These are phyloP conservation scores for Talaromyces sp. DNA, from an alignment of 2,329 filamentous ascomycete species.

Conservation along the genomic window DNA sequence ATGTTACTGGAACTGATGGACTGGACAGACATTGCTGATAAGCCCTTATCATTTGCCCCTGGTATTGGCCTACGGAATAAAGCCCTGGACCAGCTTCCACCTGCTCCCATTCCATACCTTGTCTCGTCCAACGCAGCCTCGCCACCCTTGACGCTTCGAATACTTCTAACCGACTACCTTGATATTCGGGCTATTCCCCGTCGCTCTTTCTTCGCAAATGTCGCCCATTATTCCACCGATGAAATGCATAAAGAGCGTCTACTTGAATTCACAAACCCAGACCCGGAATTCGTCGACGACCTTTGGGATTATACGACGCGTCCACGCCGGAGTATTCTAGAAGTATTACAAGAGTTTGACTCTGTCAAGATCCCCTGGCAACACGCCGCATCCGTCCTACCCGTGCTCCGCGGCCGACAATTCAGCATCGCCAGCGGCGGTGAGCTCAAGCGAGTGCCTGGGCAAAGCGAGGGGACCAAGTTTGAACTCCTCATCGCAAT, in stretches of 20 bases:
- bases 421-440: constrained; percentile 87
- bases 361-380: constrained; percentile 75
- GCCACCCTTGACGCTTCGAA: constrained; percentile 58
- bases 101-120: constrained; percentile 32
- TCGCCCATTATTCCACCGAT: constrained; percentile 70
- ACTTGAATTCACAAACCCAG: constrained; percentile 66
- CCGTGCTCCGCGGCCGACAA: constrained; percentile 77
- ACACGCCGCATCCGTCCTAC: constrained; percentile 67
- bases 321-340: constrained; percentile 82
- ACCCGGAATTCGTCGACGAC: constrained; percentile 74
- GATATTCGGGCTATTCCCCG: constrained; percentile 88
- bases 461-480: constrained; percentile 43
- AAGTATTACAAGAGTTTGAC: constrained; percentile 86
- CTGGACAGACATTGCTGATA: constrained; percentile 71
- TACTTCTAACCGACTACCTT: constrained; percentile 73
- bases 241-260: constrained; percentile 73
- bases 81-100: constrained; percentile 18
- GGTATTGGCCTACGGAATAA: constrained; percentile 18
- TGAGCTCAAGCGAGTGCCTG: constrained; percentile 31
- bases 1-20: constrained; percentile 71
- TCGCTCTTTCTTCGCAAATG: constrained; percentile 74
- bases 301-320: constrained; percentile 94
- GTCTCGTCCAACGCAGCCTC: constrained; percentile 19
- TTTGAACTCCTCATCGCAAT: constrained; percentile 78
- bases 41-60: constrained; percentile 52